Evolutionary conservation across 805 yeast species (phyloP), one percentile per base, ranked within the genome.

Genomic region (Starmerella potacharoeniae): DNA sequence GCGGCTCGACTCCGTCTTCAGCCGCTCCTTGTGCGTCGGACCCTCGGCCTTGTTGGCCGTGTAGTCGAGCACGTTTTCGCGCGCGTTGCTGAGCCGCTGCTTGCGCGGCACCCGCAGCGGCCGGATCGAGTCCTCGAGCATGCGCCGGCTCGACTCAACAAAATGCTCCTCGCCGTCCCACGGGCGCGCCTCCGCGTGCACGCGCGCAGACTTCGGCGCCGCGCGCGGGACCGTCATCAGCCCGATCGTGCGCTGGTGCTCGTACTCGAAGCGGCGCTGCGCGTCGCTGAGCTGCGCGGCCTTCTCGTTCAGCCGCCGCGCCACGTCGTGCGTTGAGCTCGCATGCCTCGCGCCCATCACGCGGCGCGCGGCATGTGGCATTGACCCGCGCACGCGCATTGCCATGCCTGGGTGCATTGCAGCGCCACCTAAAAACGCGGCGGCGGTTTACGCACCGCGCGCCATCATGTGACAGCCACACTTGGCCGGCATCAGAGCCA

Each of bases 61-160:
- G 65, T 86, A 87, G 62, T 85, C 90, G 36, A 84, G 62, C 2
- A 83, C 78, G 17, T 72, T 72, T 55, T 85, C 95, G 54, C 79
- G 77, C 0, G 93, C 95, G 41, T 67, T 69, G 31, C 75, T 70
- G 5, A 86, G 62, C 55, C 87, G 72, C 46, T 73, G 59, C 5
- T 65, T 54, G n/a, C 59, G 60, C 1, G 64, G 29, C 4, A 55
- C 50, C 31, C 58, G 61, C 16, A 68, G 56, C 6, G 78, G 80
- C 56, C 72, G 76, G 55, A 73, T 69, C 37, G 72, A 66, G 62
- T 83, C 88, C 30, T 74, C 69, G 7, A 81, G 65, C 84, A 82
- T 78, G 40, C 88, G 67, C 36, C 74, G 63, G 5, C 74, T 71
- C 3, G 78, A 67, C 52, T 80, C 86, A 6, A 68, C 59, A 1